Evolutionary conservation across 2,329 filamentous ascomycete genomes (phyloP), one percentile per base, ranked within the genome.

Genomic region (Pseudocercospora cruenta): DNA sequence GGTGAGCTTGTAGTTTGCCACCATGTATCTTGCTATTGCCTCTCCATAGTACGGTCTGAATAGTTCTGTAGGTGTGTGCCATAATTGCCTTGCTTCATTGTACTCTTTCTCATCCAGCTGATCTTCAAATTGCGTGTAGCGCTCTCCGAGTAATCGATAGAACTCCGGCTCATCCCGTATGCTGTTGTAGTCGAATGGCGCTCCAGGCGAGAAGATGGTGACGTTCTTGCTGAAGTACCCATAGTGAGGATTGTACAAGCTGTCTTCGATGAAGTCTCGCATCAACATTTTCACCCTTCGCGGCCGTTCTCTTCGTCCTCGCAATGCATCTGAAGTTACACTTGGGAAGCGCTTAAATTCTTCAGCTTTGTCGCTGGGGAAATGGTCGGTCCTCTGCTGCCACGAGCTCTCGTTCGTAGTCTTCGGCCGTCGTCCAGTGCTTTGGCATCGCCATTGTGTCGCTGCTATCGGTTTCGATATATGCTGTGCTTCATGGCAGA

Each of bases 51-150:
- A 96, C 0, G 96, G 95, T 33, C 92, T 88, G 82, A 99, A 99
- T 21, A 99, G 88, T 82, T 99, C 95, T 0, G 95, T 99, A 0
- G 96, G 95, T 12, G 95, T 99, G 79, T 99, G 96, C 95, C 95
- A 99, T 54, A 99, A 85, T 82, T 99, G 95, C 9, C 95, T 88
- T 47, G 92, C 90, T 57, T 91, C 88, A 81, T 92, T 87, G 55
- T 87, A 87, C 22, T 90, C 84, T 65, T 87, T 84, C 54, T 85
- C 86, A 78, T 99, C 96, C 65, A 99, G 87, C 22, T 84, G 82
- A 77, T 98, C 93, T 80, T 99, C 95, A 75, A 99, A 98, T 70
- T 92, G 88, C 55, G 88, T 91, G 78, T 98, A 99, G 68, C 93
- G 88, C 70, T 89, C 84, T 47, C 92, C 90, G 1, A 98, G 84